Conservation (phyloP, 768 basidiomycete species). For the Leccinum barrowsii region DNA sequence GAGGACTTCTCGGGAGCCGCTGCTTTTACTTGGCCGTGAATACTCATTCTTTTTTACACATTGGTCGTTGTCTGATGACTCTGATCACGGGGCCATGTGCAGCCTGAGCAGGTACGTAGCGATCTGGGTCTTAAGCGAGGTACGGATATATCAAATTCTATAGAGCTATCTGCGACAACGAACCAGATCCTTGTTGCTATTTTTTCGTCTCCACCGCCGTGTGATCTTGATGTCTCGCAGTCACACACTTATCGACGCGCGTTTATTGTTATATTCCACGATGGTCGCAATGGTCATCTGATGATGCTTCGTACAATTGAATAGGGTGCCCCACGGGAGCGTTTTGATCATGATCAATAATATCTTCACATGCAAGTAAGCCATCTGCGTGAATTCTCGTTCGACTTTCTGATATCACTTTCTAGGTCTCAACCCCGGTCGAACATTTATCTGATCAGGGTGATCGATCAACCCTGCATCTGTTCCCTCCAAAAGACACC, state of each 20-base stretch:
- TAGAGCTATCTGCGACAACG: neutral
- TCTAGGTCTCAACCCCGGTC: neutral
- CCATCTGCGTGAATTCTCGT: neutral
- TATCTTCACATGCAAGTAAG: neutral
- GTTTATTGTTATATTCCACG: neutral
- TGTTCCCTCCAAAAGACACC: neutral
- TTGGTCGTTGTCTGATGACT: neutral
- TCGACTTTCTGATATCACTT: neutral
- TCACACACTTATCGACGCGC: neutral
- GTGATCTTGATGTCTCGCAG: neutral
- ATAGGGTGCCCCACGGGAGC: neutral
- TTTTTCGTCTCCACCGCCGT: neutral
- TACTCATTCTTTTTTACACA: neutral
- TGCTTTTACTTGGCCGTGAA: neutral
- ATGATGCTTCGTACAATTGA: neutral
- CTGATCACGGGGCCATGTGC: neutral
- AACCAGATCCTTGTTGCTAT: neutral
- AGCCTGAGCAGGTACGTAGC: neutral
- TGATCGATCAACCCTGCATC: neutral
- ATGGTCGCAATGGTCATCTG: neutral
- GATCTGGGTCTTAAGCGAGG: neutral
- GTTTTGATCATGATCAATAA: conserved; percentile 10
- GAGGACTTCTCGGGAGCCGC: neutral
- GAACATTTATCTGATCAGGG: neutral
- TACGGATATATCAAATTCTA: neutral